Evolutionary conservation across 1,284 basidiomycete species (phyloP).

Genomic region (Puccinia sorghi): DNA sequence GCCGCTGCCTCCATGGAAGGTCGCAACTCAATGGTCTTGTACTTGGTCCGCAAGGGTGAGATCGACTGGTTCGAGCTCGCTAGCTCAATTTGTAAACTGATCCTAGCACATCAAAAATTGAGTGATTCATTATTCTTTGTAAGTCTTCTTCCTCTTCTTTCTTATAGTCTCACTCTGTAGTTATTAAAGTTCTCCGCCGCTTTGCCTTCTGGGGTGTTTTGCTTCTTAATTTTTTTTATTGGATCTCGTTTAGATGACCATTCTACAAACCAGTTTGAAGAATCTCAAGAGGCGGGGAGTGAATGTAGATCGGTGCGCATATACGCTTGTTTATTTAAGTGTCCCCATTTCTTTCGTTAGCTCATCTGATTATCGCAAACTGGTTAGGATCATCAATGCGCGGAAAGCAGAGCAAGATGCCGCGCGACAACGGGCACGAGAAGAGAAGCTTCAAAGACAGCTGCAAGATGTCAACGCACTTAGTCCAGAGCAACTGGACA

Average conservation of each 20-base stretch:
- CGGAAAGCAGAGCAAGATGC: conserved; percentile 50
- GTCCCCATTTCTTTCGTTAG: background rate
- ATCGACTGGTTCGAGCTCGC: conserved; percentile 59
- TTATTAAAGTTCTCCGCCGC: background rate
- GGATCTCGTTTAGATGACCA: conserved; percentile 42
- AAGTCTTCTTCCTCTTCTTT: conserved; percentile 49
- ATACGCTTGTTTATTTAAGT: background rate
- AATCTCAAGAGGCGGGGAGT: conserved; percentile 49
- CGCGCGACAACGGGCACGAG: conserved; percentile 35
- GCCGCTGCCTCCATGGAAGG: conserved; percentile 47
- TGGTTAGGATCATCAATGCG: conserved; percentile 46
- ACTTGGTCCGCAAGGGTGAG: conserved; percentile 56
- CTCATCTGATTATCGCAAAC: conserved; percentile 6
- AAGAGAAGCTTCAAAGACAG: conserved; percentile 45
- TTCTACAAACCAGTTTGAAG: conserved; percentile 48
- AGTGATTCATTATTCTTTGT: conserved; percentile 58
- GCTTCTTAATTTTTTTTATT: background rate
- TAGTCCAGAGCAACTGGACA: conserved; percentile 38
- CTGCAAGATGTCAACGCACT: conserved; percentile 44
- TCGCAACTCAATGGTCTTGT: conserved; percentile 52
- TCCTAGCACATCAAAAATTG: conserved; percentile 56
- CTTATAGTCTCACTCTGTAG: background rate
- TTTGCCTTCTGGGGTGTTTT: background rate
- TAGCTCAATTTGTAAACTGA: conserved; percentile 55
- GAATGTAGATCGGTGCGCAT: conserved; percentile 48